Evolutionary conservation across 495 filamentous ascomycete species (phyloP).

Genomic region (Penicillium parvum): DNA sequence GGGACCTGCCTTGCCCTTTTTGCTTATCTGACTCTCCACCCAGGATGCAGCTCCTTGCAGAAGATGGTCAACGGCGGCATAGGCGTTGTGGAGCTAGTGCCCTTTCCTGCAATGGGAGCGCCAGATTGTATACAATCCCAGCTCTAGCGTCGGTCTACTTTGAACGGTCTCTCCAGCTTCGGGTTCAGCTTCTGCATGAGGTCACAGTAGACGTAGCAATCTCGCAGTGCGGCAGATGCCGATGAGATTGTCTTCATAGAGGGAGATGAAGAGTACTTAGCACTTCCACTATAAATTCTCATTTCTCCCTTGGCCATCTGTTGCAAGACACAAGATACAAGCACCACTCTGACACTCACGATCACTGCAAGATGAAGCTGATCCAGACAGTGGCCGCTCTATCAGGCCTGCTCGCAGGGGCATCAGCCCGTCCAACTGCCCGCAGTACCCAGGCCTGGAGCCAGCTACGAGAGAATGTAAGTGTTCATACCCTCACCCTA

Average conservation of each 20-base stretch:
- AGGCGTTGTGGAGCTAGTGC: too few species aligned
- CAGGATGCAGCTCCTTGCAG: too few species aligned
- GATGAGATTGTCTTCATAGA: background rate
- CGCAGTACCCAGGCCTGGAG: constrained; percentile 18
- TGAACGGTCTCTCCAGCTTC: constrained; percentile 14
- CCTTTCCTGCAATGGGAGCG: too few species aligned
- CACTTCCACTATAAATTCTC: background rate
- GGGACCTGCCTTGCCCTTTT: too few species aligned
- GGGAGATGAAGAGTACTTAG: background rate
- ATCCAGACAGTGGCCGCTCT: constrained; percentile 8
- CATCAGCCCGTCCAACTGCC: constrained; percentile 16
- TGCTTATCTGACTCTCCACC: too few species aligned
- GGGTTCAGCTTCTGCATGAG: background rate
- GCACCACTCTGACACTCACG: too few species aligned
- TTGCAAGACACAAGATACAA: too few species aligned
- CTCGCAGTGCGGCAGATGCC: background rate
- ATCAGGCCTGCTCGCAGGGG: constrained; percentile 11
- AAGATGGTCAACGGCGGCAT: too few species aligned
- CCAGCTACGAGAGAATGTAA: constrained; percentile 28
- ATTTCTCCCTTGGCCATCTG: background rate
- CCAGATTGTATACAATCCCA: too few species aligned
- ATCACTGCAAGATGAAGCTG: constrained; percentile 16
- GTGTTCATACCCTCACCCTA: too few species aligned
- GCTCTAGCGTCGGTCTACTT: constrained; percentile 8
- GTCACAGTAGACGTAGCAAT: background rate